phyloP scores from a whole-genome alignment of 2,329 filamentous ascomycete species.

The Lizonia empirigonia region DNA sequence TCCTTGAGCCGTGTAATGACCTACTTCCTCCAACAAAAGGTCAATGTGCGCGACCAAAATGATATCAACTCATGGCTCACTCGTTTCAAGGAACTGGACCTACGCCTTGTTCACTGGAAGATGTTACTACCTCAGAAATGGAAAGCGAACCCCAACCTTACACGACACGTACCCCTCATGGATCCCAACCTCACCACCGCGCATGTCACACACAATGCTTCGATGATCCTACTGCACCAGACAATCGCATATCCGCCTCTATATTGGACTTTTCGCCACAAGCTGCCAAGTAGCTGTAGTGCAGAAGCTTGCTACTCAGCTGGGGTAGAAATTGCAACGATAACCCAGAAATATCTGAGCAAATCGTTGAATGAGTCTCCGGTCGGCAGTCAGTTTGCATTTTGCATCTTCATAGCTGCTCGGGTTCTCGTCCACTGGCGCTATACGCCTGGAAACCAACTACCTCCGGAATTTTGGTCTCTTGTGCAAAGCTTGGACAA shows the following conservation, averaged over 20 bases:
- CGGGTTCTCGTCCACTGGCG: conserved; percentile 25
- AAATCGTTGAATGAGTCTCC: conserved; percentile 20
- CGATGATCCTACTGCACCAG: conserved; percentile 26
- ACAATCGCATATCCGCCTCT: conserved; percentile 24
- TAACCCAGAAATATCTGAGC: conserved; percentile 25
- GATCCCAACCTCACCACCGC: conserved; percentile 27
- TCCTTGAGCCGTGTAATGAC: conserved; percentile 28
- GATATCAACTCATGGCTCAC: conserved; percentile 28
- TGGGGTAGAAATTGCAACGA: conserved; percentile 24
- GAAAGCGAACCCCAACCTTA: conserved; percentile 30
- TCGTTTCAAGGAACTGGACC: conserved; percentile 29
- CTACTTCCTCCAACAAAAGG: conserved; percentile 29
- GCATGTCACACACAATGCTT: conserved; percentile 27
- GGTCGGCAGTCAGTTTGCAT: conserved; percentile 23
- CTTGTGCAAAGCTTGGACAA: conserved; percentile 27
- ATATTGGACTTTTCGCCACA: conserved; percentile 19
- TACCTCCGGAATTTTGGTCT: conserved; percentile 23
- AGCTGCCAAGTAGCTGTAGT: conserved; percentile 22
- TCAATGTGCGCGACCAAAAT: conserved; percentile 18
- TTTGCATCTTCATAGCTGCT: conserved; percentile 31
- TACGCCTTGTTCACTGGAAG: conserved; percentile 29
- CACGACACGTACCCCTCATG: conserved; percentile 21
- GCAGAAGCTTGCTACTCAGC: conserved; percentile 24
- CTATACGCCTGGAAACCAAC: conserved; percentile 12
- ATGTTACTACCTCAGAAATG: conserved; percentile 30